phyloP scores from a whole-genome alignment of 768 basidiomycete genomes.

The Pholiota conissans region DNA sequence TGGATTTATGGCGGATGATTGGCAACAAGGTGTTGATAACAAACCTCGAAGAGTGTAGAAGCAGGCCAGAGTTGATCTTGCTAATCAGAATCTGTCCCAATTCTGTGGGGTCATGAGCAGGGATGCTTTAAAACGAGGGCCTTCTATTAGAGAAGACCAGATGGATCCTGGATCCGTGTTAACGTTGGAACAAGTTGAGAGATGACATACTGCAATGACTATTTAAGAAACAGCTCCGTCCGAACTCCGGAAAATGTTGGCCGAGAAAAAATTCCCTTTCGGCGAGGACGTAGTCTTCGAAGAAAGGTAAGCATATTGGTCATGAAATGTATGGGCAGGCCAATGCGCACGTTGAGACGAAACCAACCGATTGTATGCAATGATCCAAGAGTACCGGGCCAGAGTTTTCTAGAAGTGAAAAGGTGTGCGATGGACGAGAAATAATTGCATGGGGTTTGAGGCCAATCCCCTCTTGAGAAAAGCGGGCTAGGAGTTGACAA shows the following conservation, averaged over 20 bases:
- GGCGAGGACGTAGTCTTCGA: not conserved
- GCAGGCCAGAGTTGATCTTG: constrained; percentile 7
- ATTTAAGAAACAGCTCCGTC: constrained; percentile 1
- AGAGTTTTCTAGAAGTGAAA: not conserved
- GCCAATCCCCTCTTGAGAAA: not conserved
- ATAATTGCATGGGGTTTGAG: not conserved
- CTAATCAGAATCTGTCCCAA: constrained; percentile 1
- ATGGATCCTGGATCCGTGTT: constrained; percentile 3
- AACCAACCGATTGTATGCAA: not conserved
- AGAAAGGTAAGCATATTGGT: not conserved
- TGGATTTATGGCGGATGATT: constrained; percentile 8
- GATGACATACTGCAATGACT: constrained; percentile 7
- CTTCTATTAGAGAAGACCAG: not conserved
- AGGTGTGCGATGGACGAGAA: not conserved
- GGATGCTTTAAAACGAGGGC: not conserved
- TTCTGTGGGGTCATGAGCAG: constrained; percentile 3
- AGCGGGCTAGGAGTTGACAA: not conserved
- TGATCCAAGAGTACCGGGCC: not conserved
- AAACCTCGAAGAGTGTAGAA: constrained; percentile 3
- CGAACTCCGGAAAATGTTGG: not conserved
- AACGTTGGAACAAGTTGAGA: constrained; percentile 1
- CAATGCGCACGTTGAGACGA: not conserved
- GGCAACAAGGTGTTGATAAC: constrained; percentile 1
- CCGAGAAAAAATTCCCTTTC: not conserved
- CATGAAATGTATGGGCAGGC: not conserved